phyloP scores from a whole-genome alignment of 176 grass and related monocot species.

The Cymbopogon citratus region DNA sequence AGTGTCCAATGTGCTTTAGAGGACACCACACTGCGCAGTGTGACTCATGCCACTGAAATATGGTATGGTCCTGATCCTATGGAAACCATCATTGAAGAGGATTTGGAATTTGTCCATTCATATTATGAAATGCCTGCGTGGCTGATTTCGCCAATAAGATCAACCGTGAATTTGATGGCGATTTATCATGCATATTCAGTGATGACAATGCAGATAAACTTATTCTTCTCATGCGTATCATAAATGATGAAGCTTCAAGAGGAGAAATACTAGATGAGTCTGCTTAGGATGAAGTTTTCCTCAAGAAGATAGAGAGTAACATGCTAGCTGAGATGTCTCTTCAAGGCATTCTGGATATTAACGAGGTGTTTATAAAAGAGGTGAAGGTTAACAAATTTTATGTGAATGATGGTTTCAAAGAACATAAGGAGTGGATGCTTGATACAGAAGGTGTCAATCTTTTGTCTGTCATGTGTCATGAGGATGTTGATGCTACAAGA shows the following conservation, averaged over 20 bases:
- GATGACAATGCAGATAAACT: too few species aligned
- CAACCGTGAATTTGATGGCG: too few species aligned
- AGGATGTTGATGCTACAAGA: conserved; percentile 80
- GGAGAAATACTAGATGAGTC: too few species aligned
- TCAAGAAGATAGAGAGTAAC: conserved; percentile 82
- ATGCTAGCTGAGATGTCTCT: conserved; percentile 98
- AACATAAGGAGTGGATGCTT: conserved; percentile 75
- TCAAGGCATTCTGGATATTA: conserved; percentile 81
- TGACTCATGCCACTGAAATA: too few species aligned
- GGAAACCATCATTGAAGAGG: too few species aligned
- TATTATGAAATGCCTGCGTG: conserved; percentile 27
- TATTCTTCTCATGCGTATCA: too few species aligned
- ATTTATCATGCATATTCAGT: too few species aligned
- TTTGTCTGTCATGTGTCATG: conserved; percentile 80
- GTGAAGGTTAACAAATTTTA: conserved; percentile 75
- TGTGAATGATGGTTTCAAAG: conserved; percentile 65
- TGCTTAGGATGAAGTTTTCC: conserved; percentile 20
- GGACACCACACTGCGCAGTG: too few species aligned
- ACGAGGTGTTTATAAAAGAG: conserved; percentile 87
- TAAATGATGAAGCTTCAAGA: too few species aligned
- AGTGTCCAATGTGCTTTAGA: too few species aligned
- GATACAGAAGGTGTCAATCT: conserved; percentile 87
- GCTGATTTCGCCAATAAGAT: conserved; percentile 47
- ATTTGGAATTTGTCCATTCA: too few species aligned
- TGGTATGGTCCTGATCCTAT: too few species aligned